Evolutionary conservation across 139 green algal species (phyloP).

Genomic region (Chlamydomonas eustigma): DNA sequence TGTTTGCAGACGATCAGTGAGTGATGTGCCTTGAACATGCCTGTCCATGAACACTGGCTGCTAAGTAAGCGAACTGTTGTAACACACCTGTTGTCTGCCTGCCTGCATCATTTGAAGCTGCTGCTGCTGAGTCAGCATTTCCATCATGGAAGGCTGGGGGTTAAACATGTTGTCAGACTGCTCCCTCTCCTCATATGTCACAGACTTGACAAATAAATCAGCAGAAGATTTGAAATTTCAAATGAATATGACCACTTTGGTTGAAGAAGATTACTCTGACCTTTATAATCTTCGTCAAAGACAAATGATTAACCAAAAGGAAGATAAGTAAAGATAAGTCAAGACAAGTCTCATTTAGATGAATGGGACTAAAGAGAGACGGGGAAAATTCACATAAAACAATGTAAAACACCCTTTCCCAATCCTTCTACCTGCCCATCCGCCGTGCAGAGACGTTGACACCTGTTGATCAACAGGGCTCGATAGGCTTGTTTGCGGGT

Average conservation of each 20-base stretch:
- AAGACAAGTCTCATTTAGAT: background rate
- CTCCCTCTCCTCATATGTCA: slow-evolving; percentile 49
- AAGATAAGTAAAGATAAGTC: background rate
- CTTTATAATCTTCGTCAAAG: background rate
- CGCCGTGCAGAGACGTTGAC: slow-evolving; percentile 30
- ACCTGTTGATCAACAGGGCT: slow-evolving; percentile 34
- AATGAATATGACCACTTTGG: background rate
- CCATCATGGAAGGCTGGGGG: background rate
- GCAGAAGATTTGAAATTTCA: background rate
- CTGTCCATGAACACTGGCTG: background rate
- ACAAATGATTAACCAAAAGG: background rate
- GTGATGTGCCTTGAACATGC: background rate
- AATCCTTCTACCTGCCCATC: slow-evolving; percentile 35
- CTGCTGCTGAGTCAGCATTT: background rate
- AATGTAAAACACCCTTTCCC: background rate
- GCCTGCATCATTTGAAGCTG: background rate
- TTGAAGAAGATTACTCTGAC: background rate
- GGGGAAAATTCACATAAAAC: background rate
- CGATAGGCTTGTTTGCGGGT: slow-evolving; percentile 57
- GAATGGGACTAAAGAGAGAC: background rate
- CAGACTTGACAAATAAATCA: slow-evolving; percentile 15
- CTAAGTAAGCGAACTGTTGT: background rate
- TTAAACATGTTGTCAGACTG: slow-evolving; percentile 26
- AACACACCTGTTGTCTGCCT: background rate
- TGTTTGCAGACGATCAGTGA: background rate